phyloP scores from a whole-genome alignment of 2,329 filamentous ascomycete genomes.

The Aphanocladium album region DNA sequence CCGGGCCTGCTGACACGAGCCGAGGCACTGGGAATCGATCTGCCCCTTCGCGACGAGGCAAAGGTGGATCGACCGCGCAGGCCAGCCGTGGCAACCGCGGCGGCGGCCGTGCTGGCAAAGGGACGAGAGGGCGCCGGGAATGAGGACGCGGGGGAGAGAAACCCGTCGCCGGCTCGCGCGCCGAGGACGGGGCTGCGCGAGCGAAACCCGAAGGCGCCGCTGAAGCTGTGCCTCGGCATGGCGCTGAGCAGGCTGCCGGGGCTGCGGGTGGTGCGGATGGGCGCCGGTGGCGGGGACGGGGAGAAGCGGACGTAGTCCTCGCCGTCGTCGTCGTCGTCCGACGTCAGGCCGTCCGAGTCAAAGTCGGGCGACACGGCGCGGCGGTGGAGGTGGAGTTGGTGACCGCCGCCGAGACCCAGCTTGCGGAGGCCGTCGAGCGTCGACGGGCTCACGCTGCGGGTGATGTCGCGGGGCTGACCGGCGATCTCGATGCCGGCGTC shows the following conservation, averaged over 20 bases:
- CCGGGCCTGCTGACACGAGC: constrained; percentile 32
- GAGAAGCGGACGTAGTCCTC: constrained; percentile 48
- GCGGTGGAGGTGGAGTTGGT: constrained; percentile 14
- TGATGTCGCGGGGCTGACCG: constrained; percentile 38
- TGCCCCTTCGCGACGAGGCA: constrained; percentile 14
- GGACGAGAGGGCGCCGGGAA: constrained; percentile 24
- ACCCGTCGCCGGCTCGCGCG: constrained; percentile 24
- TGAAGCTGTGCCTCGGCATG: constrained; percentile 28
- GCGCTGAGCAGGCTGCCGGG: neutral
- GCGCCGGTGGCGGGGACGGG: constrained; percentile 32
- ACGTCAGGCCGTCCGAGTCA: constrained; percentile 38
- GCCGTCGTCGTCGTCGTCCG: constrained; percentile 44
- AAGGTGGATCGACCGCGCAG: constrained; percentile 23
- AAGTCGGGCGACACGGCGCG: constrained; percentile 31
- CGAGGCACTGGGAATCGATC: constrained; percentile 24
- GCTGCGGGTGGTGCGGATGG: constrained; percentile 18
- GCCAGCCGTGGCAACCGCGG: constrained; percentile 25
- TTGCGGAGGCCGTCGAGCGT: constrained; percentile 48
- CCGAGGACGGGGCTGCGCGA: constrained; percentile 29
- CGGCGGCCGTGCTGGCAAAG: constrained; percentile 22
- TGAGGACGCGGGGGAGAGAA: constrained; percentile 28
- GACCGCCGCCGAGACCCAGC: constrained; percentile 25
- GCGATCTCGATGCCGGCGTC: constrained; percentile 54
- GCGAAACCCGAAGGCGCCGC: constrained; percentile 29
- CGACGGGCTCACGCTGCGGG: constrained; percentile 54